Evolutionary conservation across 495 filamentous ascomycete species (phyloP).

Genomic region (Penicillium maclennaniae): DNA sequence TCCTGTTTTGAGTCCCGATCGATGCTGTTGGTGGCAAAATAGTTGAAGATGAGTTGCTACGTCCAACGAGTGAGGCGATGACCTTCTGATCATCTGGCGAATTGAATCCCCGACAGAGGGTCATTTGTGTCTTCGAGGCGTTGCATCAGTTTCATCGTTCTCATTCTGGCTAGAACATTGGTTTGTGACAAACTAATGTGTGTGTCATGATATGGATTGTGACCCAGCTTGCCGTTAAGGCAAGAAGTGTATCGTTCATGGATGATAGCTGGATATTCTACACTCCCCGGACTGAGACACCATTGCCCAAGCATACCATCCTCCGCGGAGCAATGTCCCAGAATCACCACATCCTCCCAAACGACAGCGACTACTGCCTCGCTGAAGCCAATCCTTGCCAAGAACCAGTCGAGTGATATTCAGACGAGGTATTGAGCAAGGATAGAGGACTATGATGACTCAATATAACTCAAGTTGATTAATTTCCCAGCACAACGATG

Average conservation of each 20-base stretch:
- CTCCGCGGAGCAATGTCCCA: slow-evolving; percentile 40
- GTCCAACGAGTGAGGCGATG: slow-evolving; percentile 2
- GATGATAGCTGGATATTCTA: background rate
- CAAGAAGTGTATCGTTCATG: slow-evolving; percentile 11
- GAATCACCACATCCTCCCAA: slow-evolving; percentile 30
- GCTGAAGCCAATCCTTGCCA: slow-evolving; percentile 45
- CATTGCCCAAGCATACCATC: slow-evolving; percentile 46
- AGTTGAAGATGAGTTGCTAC: slow-evolving; percentile 26
- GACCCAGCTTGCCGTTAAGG: slow-evolving; percentile 37
- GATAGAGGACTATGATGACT: slow-evolving; percentile 31
- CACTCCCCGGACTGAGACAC: slow-evolving; percentile 31
- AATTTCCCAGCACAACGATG: slow-evolving; percentile 66
- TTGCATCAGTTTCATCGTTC: slow-evolving; percentile 35
- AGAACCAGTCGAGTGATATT: slow-evolving; percentile 38
- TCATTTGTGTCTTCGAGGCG: slow-evolving; percentile 15
- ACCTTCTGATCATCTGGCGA: background rate
- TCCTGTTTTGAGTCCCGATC: slow-evolving; percentile 24
- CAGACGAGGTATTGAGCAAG: slow-evolving; percentile 28
- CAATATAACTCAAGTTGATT: slow-evolving; percentile 21
- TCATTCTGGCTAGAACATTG: slow-evolving; percentile 22
- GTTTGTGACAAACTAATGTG: slow-evolving; percentile 17
- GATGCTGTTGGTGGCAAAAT: slow-evolving; percentile 19
- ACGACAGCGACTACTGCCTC: slow-evolving; percentile 26
- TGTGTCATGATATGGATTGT: slow-evolving; percentile 32
- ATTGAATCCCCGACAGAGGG: background rate